Percentiles rank a stretch among this genome's conserved stretches.
Evolutionary conservation across 108 stramenopile species (phyloP).

Genomic region (Pseudonitzschia multistriata): DNA sequence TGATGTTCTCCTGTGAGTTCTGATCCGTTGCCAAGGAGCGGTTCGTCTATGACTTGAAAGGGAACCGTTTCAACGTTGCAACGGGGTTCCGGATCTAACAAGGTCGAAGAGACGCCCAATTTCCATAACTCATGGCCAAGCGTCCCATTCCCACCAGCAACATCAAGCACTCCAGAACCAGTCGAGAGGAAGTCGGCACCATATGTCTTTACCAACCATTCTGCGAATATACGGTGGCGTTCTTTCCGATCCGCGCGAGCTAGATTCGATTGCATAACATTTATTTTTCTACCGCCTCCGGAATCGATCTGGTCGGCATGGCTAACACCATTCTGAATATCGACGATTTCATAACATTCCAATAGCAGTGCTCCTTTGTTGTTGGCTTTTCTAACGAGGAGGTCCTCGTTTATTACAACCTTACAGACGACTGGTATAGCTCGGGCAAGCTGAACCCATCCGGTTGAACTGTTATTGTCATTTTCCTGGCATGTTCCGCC

Average conservation of each 20-base stretch:
- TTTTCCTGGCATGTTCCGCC: background rate
- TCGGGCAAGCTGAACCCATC: slow-evolving; percentile 15
- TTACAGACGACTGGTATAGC: slow-evolving; percentile 11
- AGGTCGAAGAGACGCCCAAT: slow-evolving; percentile 45
- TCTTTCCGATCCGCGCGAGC: slow-evolving; percentile 36
- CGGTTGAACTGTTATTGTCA: slow-evolving; percentile 9
- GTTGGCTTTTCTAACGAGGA: slow-evolving; percentile 2
- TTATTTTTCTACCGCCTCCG: too few species aligned
- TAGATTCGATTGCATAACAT: too few species aligned
- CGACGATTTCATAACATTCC: slow-evolving; percentile 22
- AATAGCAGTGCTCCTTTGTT: slow-evolving; percentile 13
- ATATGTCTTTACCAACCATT: slow-evolving; percentile 44
- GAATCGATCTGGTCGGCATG: background rate
- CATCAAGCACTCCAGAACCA: slow-evolving; percentile 60
- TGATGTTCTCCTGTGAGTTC: slow-evolving; percentile 36
- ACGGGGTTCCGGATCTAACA: slow-evolving; percentile 68
- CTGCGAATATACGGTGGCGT: slow-evolving; percentile 54
- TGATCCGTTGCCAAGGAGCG: slow-evolving; percentile 49
- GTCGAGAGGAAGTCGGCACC: slow-evolving; percentile 27
- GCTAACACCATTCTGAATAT: slow-evolving; percentile 1
- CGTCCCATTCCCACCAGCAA: slow-evolving; percentile 85
- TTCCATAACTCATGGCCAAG: slow-evolving; percentile 52
- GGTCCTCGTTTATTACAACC: background rate
- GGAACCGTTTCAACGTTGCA: slow-evolving; percentile 4
- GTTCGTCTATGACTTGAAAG: slow-evolving; percentile 40